phyloP scores from a whole-genome alignment of 371 early-diverging fungal genomes.

The Batrachochytrium dendrobatidis region DNA sequence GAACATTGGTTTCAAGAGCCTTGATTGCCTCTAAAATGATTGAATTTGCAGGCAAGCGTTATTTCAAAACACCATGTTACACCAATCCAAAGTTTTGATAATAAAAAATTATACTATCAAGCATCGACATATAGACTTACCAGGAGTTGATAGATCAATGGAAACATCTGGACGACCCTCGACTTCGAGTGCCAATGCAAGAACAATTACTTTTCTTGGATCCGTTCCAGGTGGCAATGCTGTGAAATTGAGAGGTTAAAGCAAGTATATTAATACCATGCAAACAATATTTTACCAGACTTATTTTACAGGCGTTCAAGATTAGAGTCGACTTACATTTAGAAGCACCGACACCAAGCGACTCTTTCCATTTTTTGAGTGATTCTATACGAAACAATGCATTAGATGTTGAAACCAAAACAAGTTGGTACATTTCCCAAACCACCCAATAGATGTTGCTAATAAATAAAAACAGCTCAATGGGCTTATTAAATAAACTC shows the following conservation, averaged over 20 bases:
- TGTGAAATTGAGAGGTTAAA: constrained; percentile 6
- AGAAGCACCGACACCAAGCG: constrained; percentile 76
- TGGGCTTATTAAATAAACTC: too few species aligned
- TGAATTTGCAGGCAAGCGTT: too few species aligned
- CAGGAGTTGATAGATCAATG: constrained; percentile 71
- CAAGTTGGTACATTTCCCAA: too few species aligned
- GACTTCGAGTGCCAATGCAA: constrained; percentile 75
- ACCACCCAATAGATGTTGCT: too few species aligned
- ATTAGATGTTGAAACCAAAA: too few species aligned
- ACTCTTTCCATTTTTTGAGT: constrained; percentile 90
- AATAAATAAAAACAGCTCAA: too few species aligned
- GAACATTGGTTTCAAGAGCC: constrained; percentile 59
- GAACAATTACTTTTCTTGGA: constrained; percentile 68
- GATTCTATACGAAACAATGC: constrained; percentile 54
- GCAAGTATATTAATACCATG: constrained; percentile 3
- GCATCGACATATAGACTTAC: too few species aligned
- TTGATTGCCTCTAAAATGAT: constrained; percentile 29
- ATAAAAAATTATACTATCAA: too few species aligned
- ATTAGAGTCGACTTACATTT: too few species aligned
- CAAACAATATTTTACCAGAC: constrained; percentile 38
- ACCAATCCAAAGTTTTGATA: not conserved
- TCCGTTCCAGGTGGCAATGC: constrained; percentile 52
- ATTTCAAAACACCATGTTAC: not conserved
- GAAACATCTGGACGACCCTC: constrained; percentile 72
- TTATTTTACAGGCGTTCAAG: too few species aligned